A percentile compares a stretch with the other conserved stretches of the same genome.
Evolutionary conservation across 306 rosid species (phyloP).

Genomic region (Hippophae rhamnoides): DNA sequence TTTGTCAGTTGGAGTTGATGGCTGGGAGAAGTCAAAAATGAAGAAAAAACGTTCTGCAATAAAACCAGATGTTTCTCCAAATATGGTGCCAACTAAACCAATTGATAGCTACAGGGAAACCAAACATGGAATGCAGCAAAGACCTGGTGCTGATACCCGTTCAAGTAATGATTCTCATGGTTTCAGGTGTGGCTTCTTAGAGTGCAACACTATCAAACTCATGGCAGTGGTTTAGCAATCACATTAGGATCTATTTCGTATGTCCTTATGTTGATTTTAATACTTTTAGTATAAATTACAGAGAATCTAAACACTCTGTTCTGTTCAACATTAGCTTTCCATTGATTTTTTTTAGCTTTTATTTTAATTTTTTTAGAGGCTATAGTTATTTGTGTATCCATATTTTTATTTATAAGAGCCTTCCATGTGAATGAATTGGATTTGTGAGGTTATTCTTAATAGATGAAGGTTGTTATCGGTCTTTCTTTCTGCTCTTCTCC

Average conservation of each 20-base stretch:
- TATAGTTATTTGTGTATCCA: too few species aligned
- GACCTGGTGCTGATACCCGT: conserved; percentile 45
- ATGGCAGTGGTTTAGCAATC: neutral
- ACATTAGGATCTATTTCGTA: neutral
- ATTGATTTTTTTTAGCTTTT: too few species aligned
- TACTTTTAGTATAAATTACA: too few species aligned
- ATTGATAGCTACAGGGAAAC: conserved; percentile 67
- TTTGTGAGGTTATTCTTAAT: too few species aligned
- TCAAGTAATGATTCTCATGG: conserved; percentile 71
- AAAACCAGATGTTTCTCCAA: conserved; percentile 81
- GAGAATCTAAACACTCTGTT: too few species aligned
- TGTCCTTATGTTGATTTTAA: too few species aligned
- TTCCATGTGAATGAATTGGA: too few species aligned
- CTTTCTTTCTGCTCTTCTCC: too few species aligned
- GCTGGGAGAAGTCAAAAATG: conserved; percentile 98
- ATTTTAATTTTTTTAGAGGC: too few species aligned
- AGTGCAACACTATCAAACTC: conserved; percentile 5
- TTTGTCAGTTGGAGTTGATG: conserved; percentile 71
- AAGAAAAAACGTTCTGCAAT: conserved; percentile 90
- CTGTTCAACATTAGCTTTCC: too few species aligned
- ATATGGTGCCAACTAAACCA: conserved; percentile 45
- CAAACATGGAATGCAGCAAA: conserved; percentile 83
- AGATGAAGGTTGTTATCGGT: too few species aligned
- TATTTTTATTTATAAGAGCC: too few species aligned
- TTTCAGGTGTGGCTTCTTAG: conserved; percentile 58